A percentile compares a stretch with the other conserved stretches of the same genome.
phyloP scores from a whole-genome alignment of 2,329 filamentous ascomycete genomes.

The Cercospora berteroae region DNA sequence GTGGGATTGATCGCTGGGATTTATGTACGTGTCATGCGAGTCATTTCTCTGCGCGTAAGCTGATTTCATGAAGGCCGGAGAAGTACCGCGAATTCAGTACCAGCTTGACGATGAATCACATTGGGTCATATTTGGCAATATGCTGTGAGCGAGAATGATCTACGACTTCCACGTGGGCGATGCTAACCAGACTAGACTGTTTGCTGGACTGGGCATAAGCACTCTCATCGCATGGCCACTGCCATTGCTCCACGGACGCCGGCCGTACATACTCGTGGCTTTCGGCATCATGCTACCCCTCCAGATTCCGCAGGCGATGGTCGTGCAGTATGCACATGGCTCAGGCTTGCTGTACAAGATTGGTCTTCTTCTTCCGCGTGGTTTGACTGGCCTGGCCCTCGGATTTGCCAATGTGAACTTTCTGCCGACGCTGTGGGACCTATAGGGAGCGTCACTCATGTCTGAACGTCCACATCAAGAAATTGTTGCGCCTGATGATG shows the following conservation, averaged over 20 bases:
- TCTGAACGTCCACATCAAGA: slow-evolving; percentile 71
- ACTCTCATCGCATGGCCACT: slow-evolving; percentile 72
- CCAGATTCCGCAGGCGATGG: slow-evolving; percentile 71
- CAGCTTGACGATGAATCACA: slow-evolving; percentile 69
- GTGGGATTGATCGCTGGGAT: slow-evolving; percentile 71
- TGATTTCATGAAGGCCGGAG: slow-evolving; percentile 53
- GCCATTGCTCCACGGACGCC: slow-evolving; percentile 71
- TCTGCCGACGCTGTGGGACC: slow-evolving; percentile 66
- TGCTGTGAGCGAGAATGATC: slow-evolving; percentile 47
- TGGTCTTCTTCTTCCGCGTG: slow-evolving; percentile 62
- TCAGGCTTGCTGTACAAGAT: slow-evolving; percentile 58
- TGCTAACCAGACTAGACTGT: slow-evolving; percentile 49
- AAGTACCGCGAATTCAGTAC: slow-evolving; percentile 77
- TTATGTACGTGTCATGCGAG: slow-evolving; percentile 47
- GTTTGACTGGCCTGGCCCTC: slow-evolving; percentile 65
- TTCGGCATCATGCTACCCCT: slow-evolving; percentile 69
- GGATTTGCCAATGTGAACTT: slow-evolving; percentile 79
- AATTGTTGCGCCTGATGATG: slow-evolving; percentile 64
- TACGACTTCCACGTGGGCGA: background rate
- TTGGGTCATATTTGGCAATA: slow-evolving; percentile 68
- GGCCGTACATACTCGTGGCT: slow-evolving; percentile 70
- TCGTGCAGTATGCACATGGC: slow-evolving; percentile 57
- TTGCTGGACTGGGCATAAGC: slow-evolving; percentile 66
- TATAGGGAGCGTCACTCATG: slow-evolving; percentile 75
- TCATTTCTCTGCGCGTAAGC: background rate